Evolutionary conservation across 257 asterid species (phyloP).

Genomic region (Phtheirospermum japonicum): DNA sequence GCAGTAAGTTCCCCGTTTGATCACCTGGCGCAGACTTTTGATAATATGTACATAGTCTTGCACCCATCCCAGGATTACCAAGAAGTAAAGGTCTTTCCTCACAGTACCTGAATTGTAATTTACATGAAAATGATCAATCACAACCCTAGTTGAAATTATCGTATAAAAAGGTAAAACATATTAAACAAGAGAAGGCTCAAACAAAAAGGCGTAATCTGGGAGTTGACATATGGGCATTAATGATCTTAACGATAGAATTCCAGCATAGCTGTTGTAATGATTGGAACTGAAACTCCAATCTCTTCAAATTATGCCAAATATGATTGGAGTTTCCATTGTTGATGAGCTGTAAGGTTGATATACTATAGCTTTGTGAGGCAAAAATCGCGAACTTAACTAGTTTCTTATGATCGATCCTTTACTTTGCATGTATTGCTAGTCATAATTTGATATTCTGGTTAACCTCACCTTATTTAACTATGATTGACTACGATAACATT

Average conservation of each 20-base stretch:
- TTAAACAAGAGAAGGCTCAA: constrained; percentile 8
- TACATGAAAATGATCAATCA: constrained; percentile 26
- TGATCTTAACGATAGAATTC: too few species aligned
- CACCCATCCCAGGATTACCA: constrained; percentile 97
- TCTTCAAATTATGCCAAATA: background rate
- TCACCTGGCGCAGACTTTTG: constrained; percentile 78
- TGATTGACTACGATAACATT: too few species aligned
- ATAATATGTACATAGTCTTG: constrained; percentile 91
- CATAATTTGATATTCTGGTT: too few species aligned
- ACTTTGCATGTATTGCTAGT: too few species aligned
- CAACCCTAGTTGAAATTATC: constrained; percentile 19
- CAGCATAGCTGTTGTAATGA: too few species aligned
- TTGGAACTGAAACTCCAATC: background rate
- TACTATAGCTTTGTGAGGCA: background rate
- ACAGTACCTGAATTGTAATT: constrained; percentile 63
- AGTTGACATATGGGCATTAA: background rate
- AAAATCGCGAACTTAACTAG: too few species aligned
- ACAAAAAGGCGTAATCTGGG: constrained; percentile 7
- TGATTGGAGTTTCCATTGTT: background rate
- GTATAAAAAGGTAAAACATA: background rate
- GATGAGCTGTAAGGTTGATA: background rate
- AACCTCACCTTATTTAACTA: too few species aligned
- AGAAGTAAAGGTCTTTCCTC: constrained; percentile 98
- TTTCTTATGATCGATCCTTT: too few species aligned
- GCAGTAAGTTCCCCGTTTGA: constrained; percentile 65